Evolutionary conservation across 1,139 yeast species (phyloP), one percentile per base, ranked within the genome.

Genomic region (Nakaseomyces delphensis): DNA sequence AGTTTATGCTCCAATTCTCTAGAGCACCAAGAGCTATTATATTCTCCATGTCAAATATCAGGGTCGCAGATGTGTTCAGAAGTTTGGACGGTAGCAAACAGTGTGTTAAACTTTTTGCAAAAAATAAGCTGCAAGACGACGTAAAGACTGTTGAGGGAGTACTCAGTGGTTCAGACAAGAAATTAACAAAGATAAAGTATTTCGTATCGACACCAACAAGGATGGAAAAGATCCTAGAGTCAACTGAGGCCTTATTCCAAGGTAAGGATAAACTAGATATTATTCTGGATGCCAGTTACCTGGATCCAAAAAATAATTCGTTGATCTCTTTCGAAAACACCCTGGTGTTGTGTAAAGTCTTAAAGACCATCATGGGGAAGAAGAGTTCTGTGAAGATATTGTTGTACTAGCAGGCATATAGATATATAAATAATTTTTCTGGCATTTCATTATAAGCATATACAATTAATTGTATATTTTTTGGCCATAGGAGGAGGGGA

Each of bases 161-260:
- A 3, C 42, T 57, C 20, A 51, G 43, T 23, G 40, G 41, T 10
- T 25, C 37, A 20, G 16, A 36, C 25, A 27, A 43, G 39, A 37
- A 46, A 32, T 38, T 31, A 10, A 45, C 44, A 8, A 39, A 36
- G 13, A 45, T 56, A 2, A 57, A 52, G 39, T 59, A 55, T 41
- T 65, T 79, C 39, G 72, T 81, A 45, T 71, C 79, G 39, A 79
- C 85, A 0, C 80, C 85, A 3, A 77, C 76, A 2, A 66, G 86
- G 51, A 59, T 79, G 45, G 59, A 62, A 13, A 77, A 76, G 51
- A 67, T 79, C 0, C 56, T 78, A 36, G 65, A 66, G 13, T 66
- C 69, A 8, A 62, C 67, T 25, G 70, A 64, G n/a, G 44, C 57
- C 1, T 55, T 66, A n/a, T 65, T 78, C 46, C 62, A 63, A 31